A percentile compares a stretch with the other conserved stretches of the same genome.
Conservation (phyloP, 352 stramenopile genomes). For the Thraustotheca clavata region DNA sequence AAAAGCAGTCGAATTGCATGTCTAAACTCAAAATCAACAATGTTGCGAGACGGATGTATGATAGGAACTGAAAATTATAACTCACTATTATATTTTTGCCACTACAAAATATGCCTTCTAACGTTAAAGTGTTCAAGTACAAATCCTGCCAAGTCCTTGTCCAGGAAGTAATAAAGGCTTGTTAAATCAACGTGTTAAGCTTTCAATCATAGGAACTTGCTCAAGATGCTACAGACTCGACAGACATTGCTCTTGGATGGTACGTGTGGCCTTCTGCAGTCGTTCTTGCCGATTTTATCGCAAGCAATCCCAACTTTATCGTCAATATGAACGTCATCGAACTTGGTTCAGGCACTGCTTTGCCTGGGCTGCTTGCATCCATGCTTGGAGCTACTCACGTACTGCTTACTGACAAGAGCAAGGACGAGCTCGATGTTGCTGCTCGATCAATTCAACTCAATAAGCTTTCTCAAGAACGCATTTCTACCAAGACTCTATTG, state of each 20-base stretch:
- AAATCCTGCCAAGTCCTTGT: background rate
- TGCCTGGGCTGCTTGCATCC: slow-evolving; percentile 7
- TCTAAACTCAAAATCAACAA: background rate
- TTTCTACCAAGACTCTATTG: background rate
- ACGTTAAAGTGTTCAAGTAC: background rate
- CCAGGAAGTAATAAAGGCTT: background rate
- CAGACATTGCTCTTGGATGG: background rate
- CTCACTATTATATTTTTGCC: too few species aligned
- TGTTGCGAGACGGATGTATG: background rate
- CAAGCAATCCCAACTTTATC: background rate
- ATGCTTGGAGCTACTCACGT: slow-evolving; percentile 8
- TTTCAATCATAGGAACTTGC: slow-evolving; percentile 6
- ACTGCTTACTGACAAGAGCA: slow-evolving; percentile 10
- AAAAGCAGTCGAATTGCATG: background rate
- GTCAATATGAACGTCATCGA: background rate
- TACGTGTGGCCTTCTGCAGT: slow-evolving; percentile 18
- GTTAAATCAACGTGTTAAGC: background rate
- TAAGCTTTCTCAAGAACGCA: background rate
- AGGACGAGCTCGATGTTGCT: background rate
- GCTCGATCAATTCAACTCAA: background rate
- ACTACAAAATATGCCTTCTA: too few species aligned
- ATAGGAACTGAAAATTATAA: too few species aligned
- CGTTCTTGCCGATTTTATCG: background rate
- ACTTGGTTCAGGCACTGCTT: slow-evolving; percentile 6
- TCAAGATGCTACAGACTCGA: background rate